Conservation (phyloP, 2,329 filamentous ascomycete species). For the Sphaerulina populicola region DNA sequence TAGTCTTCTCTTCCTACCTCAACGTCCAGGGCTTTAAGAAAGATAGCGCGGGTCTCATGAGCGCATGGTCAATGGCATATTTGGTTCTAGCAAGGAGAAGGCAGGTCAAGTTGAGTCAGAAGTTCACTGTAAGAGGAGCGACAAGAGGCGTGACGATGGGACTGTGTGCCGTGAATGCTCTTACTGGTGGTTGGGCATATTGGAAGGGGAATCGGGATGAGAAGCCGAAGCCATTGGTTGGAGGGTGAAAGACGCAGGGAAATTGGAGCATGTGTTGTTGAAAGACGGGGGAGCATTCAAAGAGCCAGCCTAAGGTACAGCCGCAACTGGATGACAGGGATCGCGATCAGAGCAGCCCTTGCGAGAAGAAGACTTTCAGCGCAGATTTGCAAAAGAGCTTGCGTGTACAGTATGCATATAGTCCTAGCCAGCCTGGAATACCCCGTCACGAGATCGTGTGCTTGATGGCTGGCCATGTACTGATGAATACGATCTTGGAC, state of each 20-base stretch:
- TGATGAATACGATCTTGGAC: too few relatives aligned
- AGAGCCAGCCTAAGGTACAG: neutral
- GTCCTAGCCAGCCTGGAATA: too few relatives aligned
- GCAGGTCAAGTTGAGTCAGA: conserved; percentile 42
- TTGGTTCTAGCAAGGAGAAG: conserved; percentile 54
- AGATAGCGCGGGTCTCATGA: conserved; percentile 55
- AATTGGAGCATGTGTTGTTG: too few relatives aligned
- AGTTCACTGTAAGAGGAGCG: conserved; percentile 44
- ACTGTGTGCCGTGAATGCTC: conserved; percentile 45
- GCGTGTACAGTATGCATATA: neutral
- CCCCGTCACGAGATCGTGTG: too few relatives aligned
- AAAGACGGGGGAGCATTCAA: neutral
- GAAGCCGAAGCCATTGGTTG: conserved; percentile 8
- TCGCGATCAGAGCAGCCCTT: neutral
- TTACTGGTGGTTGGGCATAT: conserved; percentile 47
- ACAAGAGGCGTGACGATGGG: conserved; percentile 47
- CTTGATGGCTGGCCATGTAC: too few relatives aligned
- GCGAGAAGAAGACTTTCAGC: neutral
- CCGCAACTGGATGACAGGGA: neutral
- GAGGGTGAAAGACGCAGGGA: neutral
- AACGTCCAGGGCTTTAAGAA: conserved; percentile 56
- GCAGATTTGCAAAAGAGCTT: neutral
- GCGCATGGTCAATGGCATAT: conserved; percentile 58
- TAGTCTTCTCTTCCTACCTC: conserved; percentile 58
- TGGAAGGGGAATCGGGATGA: conserved; percentile 18